Evolutionary conservation across 2,329 filamentous ascomycete genomes (phyloP).

Genomic region (Pseudocercospora macadamiae): DNA sequence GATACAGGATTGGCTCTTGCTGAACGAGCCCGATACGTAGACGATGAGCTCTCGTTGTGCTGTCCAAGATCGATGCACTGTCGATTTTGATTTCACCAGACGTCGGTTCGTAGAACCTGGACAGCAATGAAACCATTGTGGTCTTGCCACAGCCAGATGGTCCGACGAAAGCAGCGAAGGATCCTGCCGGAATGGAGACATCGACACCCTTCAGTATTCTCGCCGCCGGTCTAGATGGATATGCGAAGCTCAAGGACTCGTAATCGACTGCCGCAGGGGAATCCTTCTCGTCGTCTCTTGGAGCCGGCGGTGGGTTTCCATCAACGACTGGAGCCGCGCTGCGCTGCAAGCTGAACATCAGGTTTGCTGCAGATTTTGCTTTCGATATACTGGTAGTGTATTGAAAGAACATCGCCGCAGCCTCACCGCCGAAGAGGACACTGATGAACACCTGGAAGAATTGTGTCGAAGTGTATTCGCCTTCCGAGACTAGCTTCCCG

Average conservation of each 20-base stretch:
- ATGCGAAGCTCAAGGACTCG: constrained; percentile 24
- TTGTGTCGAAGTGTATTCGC: constrained; percentile 40
- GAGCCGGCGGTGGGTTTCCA: constrained; percentile 33
- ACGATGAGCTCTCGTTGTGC: constrained; percentile 66
- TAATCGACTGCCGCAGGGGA: constrained; percentile 22
- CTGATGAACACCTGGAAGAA: constrained; percentile 67
- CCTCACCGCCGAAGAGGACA: constrained; percentile 65
- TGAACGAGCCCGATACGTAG: constrained; percentile 69
- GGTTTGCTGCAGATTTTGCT: constrained; percentile 42
- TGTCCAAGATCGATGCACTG: constrained; percentile 58
- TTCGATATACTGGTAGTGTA: constrained; percentile 52
- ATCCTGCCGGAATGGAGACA: constrained; percentile 8
- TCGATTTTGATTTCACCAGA: constrained; percentile 39
- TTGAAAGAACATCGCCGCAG: constrained; percentile 67
- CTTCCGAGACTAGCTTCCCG: constrained; percentile 32
- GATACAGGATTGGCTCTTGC: constrained; percentile 74
- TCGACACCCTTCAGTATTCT: neutral
- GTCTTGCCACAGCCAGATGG: constrained; percentile 54
- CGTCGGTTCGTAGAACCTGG: constrained; percentile 50
- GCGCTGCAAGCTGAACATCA: constrained; percentile 47
- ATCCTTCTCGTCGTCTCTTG: constrained; percentile 11
- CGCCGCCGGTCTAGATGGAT: neutral
- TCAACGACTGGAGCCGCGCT: constrained; percentile 37
- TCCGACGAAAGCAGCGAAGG: constrained; percentile 51
- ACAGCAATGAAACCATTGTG: constrained; percentile 49